Evolutionary conservation across 257 asterid species (phyloP), one percentile per base, ranked within the genome.

Genomic region (Capsicum pubescens): DNA sequence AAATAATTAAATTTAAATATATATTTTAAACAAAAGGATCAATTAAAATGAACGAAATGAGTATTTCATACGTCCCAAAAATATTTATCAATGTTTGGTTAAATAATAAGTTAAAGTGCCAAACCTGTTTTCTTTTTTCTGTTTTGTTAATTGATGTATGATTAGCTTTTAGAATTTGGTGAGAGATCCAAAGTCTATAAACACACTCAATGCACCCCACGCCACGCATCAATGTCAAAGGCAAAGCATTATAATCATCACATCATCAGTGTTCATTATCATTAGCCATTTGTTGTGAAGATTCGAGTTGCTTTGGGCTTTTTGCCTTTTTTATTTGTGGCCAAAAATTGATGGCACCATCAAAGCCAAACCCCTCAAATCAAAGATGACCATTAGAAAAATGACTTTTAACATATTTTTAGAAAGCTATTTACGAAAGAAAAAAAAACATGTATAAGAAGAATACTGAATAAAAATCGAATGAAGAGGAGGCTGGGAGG

Each of bases 171-270:
- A 63, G 84, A 77, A 82, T 17, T 80, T 16, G 60, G 77, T 16
- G 81, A 11, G 58, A 6, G 36, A 46, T 69, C 35, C 60, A 66
- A 67, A 84, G 36, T 16, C 54, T 17, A 60, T 67, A 35, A 48
- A 74, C 85, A 82, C 54, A 55, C 74, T 82, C 36, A 50, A 17
- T 77, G 88, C 59, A 77, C 68, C 66, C 26, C 83, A 56, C 12
- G 8, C 7, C 67, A 46, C 12, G 12, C 21, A 48, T 74, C 76
- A 46, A 72, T 81, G 87, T 76, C 89, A 52, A 74, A 74, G 87
- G 67, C 89, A 52, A 64, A 74, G 12, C 60, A 35, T 56, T 57
- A 44, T 66, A 84, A 86, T 84, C 39, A 84, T 86, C 81, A 3
- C 83, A 14, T 80, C 67, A 80, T 83, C 21, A 68, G 6, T 52